Evolutionary conservation across 1,139 yeast genomes (phyloP).

Genomic region (Yamadazyma atlantica): DNA sequence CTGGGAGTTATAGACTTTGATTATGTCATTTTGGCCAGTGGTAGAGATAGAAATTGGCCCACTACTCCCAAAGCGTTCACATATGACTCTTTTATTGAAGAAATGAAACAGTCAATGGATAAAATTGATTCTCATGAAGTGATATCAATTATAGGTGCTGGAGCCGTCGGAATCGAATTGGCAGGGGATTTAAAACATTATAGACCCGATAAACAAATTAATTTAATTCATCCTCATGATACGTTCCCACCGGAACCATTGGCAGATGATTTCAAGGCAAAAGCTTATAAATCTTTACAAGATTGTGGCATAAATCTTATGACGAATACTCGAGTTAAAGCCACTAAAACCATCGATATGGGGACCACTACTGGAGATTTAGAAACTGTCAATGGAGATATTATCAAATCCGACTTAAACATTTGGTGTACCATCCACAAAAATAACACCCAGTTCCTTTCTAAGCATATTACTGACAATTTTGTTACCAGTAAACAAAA

Average conservation of each 20-base stretch:
- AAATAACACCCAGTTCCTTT: constrained; percentile 36
- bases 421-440: constrained; percentile 47
- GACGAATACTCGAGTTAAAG: constrained; percentile 26
- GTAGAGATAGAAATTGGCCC: constrained; percentile 55
- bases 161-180: constrained; percentile 51
- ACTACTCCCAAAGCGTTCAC: constrained; percentile 47
- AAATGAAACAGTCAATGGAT: constrained; percentile 31
- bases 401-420: constrained; percentile 32
- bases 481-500: constrained; percentile 29
- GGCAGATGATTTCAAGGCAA: constrained; percentile 28
- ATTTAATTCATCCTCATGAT: constrained; percentile 41
- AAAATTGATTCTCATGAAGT: constrained; percentile 22
- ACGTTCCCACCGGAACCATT: constrained; percentile 44
- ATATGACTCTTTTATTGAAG: constrained; percentile 26
- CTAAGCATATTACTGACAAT: constrained; percentile 15
- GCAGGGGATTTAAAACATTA: constrained; percentile 45
- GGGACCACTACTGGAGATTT: constrained; percentile 26
- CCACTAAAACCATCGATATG: constrained; percentile 16
- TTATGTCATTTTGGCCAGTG: constrained; percentile 49
- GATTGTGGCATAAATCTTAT: constrained; percentile 20
- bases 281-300: constrained; percentile 26
- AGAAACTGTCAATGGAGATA: constrained; percentile 26
- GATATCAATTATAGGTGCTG: constrained; percentile 46
- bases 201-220: constrained; percentile 35
- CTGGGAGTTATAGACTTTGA: constrained; percentile 41